Conservation (phyloP, 495 filamentous ascomycete species). For the Penicillium chermesinum region DNA sequence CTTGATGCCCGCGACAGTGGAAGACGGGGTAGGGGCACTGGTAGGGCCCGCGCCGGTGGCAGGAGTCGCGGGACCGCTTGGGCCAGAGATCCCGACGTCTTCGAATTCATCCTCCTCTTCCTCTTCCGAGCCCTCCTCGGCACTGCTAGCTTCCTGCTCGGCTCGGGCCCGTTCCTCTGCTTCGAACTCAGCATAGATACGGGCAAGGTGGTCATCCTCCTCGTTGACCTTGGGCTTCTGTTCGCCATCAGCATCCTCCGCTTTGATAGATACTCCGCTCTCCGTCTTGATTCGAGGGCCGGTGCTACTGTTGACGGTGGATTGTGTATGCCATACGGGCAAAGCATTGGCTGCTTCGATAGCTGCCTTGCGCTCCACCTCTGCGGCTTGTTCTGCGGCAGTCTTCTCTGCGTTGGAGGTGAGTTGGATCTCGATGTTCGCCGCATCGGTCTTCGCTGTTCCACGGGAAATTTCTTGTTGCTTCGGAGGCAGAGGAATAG, state of each 20-base stretch:
- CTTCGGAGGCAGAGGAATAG: conserved; percentile 38
- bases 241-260: conserved; percentile 51
- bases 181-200: conserved; percentile 50
- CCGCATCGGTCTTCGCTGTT: conserved; percentile 57
- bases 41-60: conserved; percentile 27
- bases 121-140: conserved; percentile 45
- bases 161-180: conserved; percentile 45
- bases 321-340: conserved; percentile 84
- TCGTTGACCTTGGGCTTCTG: conserved; percentile 44
- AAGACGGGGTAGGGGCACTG: conserved; percentile 23
- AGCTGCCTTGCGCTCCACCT: conserved; percentile 65
- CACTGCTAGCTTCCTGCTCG: conserved; percentile 41
- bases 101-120: conserved; percentile 49
- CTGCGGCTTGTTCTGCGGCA: conserved; percentile 69
- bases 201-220: conserved; percentile 46
- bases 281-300: conserved; percentile 32
- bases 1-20: conserved; percentile 27
- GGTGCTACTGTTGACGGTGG: conserved; percentile 56
- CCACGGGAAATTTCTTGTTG: conserved; percentile 67
- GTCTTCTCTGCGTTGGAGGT: conserved; percentile 68
- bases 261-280: conserved; percentile 33
- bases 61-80: conserved; percentile 36
- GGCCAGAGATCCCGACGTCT: conserved; percentile 40
- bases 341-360: conserved; percentile 78
- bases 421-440: conserved; percentile 72